phyloP scores from a whole-genome alignment of 495 filamentous ascomycete genomes.

The Lasiosphaeriaceae sp. region DNA sequence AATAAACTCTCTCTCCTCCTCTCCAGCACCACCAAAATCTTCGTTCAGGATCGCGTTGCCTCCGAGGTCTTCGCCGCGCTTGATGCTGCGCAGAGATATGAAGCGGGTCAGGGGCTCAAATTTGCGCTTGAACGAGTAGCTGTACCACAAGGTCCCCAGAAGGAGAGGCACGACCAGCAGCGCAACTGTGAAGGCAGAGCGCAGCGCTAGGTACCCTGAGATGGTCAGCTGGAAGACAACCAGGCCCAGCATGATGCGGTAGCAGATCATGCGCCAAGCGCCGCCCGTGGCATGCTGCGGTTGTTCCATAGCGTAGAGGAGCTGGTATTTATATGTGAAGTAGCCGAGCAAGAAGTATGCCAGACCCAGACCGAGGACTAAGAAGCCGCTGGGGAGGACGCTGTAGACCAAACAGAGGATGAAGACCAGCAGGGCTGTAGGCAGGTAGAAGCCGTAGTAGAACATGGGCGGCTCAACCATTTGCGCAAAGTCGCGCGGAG shows the following conservation, averaged over 20 bases:
- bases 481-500: slow-evolving; percentile 87
- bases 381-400: slow-evolving; percentile 75
- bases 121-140: slow-evolving; percentile 64
- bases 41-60: slow-evolving; percentile 36
- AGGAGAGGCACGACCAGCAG: slow-evolving; percentile 73
- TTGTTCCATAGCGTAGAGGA: slow-evolving; percentile 98
- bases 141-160: slow-evolving; percentile 77
- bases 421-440: slow-evolving; percentile 83
- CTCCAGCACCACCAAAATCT: slow-evolving; percentile 30
- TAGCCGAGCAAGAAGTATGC: slow-evolving; percentile 85
- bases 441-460: slow-evolving; percentile 93
- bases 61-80: slow-evolving; percentile 45
- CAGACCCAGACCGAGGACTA: slow-evolving; percentile 78
- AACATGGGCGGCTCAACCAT: slow-evolving; percentile 80
- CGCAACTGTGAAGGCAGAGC: slow-evolving; percentile 63
- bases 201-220: slow-evolving; percentile 80
- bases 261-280: slow-evolving; percentile 94
- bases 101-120: slow-evolving; percentile 87
- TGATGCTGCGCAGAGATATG: slow-evolving; percentile 84
- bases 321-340: slow-evolving; percentile 96
- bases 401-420: slow-evolving; percentile 95
- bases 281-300: slow-evolving; percentile 90
- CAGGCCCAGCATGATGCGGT: slow-evolving; percentile 77
- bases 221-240: slow-evolving; percentile 87
- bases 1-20: slow-evolving; percentile 25